Conservation (phyloP, 2,329 filamentous ascomycete genomes). For the Pseudogymnoascus verrucosus region DNA sequence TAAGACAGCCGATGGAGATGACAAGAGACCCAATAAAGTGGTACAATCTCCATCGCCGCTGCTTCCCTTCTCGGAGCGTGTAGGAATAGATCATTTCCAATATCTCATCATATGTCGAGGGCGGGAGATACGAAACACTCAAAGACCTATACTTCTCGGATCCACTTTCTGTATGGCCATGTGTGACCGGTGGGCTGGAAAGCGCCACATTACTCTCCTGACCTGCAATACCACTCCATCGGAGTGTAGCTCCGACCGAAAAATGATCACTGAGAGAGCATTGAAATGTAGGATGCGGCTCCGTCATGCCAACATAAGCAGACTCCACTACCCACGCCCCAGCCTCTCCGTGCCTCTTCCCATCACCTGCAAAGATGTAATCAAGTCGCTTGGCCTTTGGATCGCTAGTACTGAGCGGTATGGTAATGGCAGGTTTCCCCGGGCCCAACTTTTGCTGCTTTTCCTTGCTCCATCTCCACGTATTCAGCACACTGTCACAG, state of each 20-base stretch:
- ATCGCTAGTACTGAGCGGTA: conserved; percentile 61
- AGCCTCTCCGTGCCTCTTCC: conserved; percentile 26
- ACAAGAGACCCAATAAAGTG: conserved; percentile 66
- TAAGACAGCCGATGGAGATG: conserved; percentile 64
- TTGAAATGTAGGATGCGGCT: conserved; percentile 69
- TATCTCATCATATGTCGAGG: conserved; percentile 61
- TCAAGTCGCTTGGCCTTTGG: conserved; percentile 78
- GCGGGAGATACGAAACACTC: conserved; percentile 30
- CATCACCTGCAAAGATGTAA: conserved; percentile 78
- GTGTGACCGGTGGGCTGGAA: conserved; percentile 18
- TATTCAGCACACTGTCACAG: conserved; percentile 79
- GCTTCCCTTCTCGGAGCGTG: conserved; percentile 58
- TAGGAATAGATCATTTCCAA: conserved; percentile 64
- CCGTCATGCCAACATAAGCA: conserved; percentile 69
- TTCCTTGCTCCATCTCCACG: conserved; percentile 79
- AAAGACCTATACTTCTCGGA: conserved; percentile 13
- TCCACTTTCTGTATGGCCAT: conserved; percentile 16
- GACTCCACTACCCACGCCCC: conserved; percentile 61
- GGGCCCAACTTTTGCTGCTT: conserved; percentile 60
- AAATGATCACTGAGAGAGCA: conserved; percentile 95
- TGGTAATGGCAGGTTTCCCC: conserved; percentile 49
- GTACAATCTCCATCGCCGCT: conserved; percentile 60
- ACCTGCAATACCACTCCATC: background rate
- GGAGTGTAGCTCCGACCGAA: conserved; percentile 73
- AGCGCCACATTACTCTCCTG: conserved; percentile 21